A percentile compares a stretch with the other conserved stretches of the same genome.
These are phyloP conservation scores for Lavandula angustifolia DNA, from an alignment of 257 asterid species.

Conservation along the genomic window DNA sequence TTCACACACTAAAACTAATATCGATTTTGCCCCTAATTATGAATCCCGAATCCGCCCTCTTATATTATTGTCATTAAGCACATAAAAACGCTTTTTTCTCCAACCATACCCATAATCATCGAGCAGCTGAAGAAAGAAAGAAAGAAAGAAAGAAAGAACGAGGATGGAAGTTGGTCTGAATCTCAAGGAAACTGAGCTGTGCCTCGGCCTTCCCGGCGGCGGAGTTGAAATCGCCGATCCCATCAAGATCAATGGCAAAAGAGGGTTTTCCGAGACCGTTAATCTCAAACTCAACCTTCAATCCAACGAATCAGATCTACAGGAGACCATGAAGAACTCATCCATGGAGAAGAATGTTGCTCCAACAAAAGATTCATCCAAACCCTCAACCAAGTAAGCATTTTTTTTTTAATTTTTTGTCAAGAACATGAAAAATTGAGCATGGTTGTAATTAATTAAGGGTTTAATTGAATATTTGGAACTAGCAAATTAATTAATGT, in stretches of 20 bases:
- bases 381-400: constrained; percentile 60
- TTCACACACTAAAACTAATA: too few species aligned
- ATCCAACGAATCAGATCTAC: constrained; percentile 45
- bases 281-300: constrained; percentile 62
- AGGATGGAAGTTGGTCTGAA: constrained; percentile 43
- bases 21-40: too few species aligned
- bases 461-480: too few species aligned
- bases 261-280: constrained; percentile 63
- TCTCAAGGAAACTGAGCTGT: constrained; percentile 53
- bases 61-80: too few species aligned
- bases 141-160: background rate
- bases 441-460: too few species aligned
- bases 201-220: constrained; percentile 61
- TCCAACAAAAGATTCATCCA: constrained; percentile 44
- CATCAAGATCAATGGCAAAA: constrained; percentile 44
- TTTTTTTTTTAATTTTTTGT: background rate
- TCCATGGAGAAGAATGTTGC: constrained; percentile 23
- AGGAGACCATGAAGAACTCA: constrained; percentile 31
- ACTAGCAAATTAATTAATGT: too few species aligned
- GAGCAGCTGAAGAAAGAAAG: background rate
- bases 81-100: too few species aligned
- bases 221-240: constrained; percentile 18
- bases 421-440: too few species aligned
- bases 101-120: too few species aligned
- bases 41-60: too few species aligned